Evolutionary conservation across 2,329 filamentous ascomycete genomes (phyloP), one percentile per base, ranked within the genome.

Genomic region (Penicillium brevicompactum): DNA sequence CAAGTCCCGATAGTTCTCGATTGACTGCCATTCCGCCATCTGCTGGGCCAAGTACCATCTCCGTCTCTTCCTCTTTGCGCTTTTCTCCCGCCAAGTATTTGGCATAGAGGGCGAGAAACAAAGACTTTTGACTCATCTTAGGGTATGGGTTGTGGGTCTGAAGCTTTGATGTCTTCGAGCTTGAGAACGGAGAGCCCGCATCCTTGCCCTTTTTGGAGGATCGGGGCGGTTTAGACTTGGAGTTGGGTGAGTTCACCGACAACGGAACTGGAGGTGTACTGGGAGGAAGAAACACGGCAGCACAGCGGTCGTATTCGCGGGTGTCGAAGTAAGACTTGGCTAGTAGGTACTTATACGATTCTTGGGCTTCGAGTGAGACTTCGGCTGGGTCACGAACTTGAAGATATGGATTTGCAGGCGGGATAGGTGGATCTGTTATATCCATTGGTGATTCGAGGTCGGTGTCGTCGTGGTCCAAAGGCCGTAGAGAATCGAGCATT

Each of bases 291-390:
- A 96, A 95, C 38, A 95, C 88, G 49, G 91, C 89, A 30, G 93
- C 90, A 72, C 93, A 97, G 60, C 94, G 90, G 70, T 97, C 93
- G 67, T 88, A 97, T 72, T 99, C 94, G 64, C 91, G 89, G 66
- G 92, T 96, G 74, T 97, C 93, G 71, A 97, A 97, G 64, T 95
- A 88, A 0, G 93, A 89, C 73, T 97, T 97, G 50, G 94, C 93
- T 18, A 97, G 81, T 2, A 97, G 83, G 70, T 93, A 97, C 67
- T 87, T 90, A 74, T 88, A 87, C 32, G 91, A 80, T 74, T 97
- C 93, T 65, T 82, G 86, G 1, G 87, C 83, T 71, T 97, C 92
- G 2, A 96, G 81, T 1, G 82, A 78, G 10, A 87, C 86, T 78
- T 97, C 92, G 54, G 83, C 81, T 1, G 86, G 83, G 66, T 95